Evolutionary conservation across 1,284 basidiomycete genomes (phyloP).

Genomic region (Leccinum variabile): DNA sequence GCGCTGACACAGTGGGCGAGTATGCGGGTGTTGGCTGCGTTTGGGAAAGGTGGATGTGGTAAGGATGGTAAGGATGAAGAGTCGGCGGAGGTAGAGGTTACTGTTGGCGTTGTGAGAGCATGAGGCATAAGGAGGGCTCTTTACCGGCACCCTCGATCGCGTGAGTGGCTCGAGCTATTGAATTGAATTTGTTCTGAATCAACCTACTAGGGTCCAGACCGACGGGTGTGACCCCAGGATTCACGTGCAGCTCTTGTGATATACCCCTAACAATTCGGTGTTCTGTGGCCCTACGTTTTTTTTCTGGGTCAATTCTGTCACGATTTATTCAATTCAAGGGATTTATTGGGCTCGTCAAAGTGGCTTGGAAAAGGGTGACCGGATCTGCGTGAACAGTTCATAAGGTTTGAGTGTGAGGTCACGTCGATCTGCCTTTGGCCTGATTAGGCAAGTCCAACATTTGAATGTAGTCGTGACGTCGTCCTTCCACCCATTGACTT

Average conservation of each 20-base stretch:
- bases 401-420: conserved; percentile 9
- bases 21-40: conserved; percentile 54
- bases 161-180: conserved; percentile 10
- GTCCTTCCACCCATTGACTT: background rate
- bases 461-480: conserved; percentile 8
- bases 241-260: conserved; percentile 11
- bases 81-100: conserved; percentile 44
- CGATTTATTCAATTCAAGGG: background rate
- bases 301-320: background rate
- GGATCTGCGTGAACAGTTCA: background rate
- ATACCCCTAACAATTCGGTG: conserved; percentile 10
- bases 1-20: conserved; percentile 71
- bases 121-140: conserved; percentile 11
- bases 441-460: conserved; percentile 14
- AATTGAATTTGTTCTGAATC: conserved; percentile 1
- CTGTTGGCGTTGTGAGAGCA: conserved; percentile 47
- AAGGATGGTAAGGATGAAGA: conserved; percentile 19
- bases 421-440: conserved; percentile 17
- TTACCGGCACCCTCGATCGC: conserved; percentile 3
- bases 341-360: background rate
- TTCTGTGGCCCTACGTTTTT: background rate
- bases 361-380: conserved; percentile 2
- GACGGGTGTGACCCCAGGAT: conserved; percentile 2
- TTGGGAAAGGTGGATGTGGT: conserved; percentile 38
- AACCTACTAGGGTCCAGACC: background rate